Base-by-base conservation (phyloP, 257 asterid species). In the Primulina eburnea region DNA sequence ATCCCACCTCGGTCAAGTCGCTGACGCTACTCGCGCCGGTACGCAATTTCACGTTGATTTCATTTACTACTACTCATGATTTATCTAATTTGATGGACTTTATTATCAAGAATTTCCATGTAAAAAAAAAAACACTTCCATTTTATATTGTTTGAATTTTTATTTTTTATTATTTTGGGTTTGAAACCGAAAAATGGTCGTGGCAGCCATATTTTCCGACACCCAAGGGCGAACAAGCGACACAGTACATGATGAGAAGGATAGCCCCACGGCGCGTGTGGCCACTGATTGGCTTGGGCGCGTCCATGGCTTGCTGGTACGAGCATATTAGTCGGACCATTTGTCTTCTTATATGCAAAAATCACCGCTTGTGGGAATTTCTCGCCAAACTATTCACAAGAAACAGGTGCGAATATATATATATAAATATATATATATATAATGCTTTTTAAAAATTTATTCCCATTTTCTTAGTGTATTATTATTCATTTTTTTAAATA, bases 291-390 rank as follows among this genome's bases (percentile, higher is more conserved):
- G 90, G 87, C 0, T 88, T 94, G 34, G 99, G 95, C 14, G 87
- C 97, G 21, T 94, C 99, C 5, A 17, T 94, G 0, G 97, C 95
- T 2, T 91, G 97, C 60, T 91, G 99, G 99, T 94, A 94, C 76
- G 99, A 94, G 64, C 99, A 94, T 71, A 69, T 94, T 7, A 80
- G 92, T 78, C 83, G 99, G 53, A 89, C 97, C 5, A 58, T 87
- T 26, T 90, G 97, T 78, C 91, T 94, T 32, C 76, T 94, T 56
- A 80, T 94, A 29, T 86, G 96, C 92, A 94, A 88, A 76, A 86
- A 94, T 76, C 99, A 94, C 73, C 95, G 96, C 0, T 16, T 89
- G 4, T 87, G 95, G 97, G 97, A 94, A 26, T 89, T 81, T 78
- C 85, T 94, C 61, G 77, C 94, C 85, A 91, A 86, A 86, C 76